Conservation (phyloP, 768 basidiomycete species). For the Lepiota brunneoincarnata region DNA sequence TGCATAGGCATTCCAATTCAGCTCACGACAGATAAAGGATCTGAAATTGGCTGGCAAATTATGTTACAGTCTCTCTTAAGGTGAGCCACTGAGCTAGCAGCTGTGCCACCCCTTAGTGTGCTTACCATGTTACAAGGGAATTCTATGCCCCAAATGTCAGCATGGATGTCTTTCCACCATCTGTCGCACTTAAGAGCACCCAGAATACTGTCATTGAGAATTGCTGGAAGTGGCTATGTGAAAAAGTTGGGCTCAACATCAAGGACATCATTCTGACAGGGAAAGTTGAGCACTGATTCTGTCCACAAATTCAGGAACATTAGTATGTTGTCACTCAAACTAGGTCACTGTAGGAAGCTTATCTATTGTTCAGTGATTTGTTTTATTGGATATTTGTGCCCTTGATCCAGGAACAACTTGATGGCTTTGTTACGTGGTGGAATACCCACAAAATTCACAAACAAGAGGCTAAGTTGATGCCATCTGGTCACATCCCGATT, state of each 20-base stretch:
- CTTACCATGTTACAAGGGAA: slow-evolving; percentile 5
- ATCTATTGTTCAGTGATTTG: no score
- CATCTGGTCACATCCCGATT: background rate
- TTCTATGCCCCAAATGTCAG: slow-evolving; percentile 21
- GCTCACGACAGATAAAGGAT: slow-evolving; percentile 4
- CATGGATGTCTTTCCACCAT: slow-evolving; percentile 14
- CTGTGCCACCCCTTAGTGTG: no score
- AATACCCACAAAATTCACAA: background rate
- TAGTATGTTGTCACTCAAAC: no score
- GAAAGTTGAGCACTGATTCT: background rate
- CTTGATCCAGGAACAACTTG: no score
- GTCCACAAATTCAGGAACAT: background rate
- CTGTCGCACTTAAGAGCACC: background rate
- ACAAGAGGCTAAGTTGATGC: background rate
- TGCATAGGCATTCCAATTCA: background rate
- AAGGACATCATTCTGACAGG: slow-evolving; percentile 16
- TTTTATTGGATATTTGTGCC: no score
- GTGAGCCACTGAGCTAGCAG: background rate
- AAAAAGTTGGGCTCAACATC: slow-evolving; percentile 18
- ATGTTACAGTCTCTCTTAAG: no score
- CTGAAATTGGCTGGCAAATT: slow-evolving; percentile 2
- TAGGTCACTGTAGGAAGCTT: no score
- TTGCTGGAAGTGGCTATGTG: slow-evolving; percentile 24
- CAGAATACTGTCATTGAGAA: slow-evolving; percentile 22
- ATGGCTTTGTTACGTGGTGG: background rate